Base-by-base conservation (phyloP, 257 asterid genomes). In the Nemophila menziesii region DNA sequence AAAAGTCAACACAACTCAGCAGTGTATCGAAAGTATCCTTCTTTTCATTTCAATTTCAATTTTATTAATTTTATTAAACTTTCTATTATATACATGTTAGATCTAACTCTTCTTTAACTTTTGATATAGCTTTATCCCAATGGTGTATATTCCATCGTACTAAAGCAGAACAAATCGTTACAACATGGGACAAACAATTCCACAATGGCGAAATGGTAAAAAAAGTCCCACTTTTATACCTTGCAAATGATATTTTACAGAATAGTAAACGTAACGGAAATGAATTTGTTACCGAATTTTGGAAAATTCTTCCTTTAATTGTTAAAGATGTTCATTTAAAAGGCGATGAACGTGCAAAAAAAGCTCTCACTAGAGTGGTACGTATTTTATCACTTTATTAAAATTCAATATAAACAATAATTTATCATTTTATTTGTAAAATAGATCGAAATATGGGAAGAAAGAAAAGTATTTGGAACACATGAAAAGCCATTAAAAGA, bases 131-230 rank as follows among this genome's bases (percentile, higher is more conserved):
- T 49, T 49, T 84, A 51, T 89, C 98, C 24, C 92, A 89, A 60
- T 89, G 98, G 98, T 89, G 98, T 61, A 84, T 89, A 53, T 80
- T 84, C 60, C 94, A 89, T 76, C 95, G 92, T 42, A 65, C 72
- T 54, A 84, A 89, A 68, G 95, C 96, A 6, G 87, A 84, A 48
- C 70, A 56, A 45, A 94, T 89, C 54, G 87, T 77, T 62, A 44
- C 82, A 47, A 80, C 94, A 76, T 89, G 94, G 98, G 87, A 78
- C 27, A 80, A 78, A 59, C 92, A 76, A 56, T 89, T 89, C 65
- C 79, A 44, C 52, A 56, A 61, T 56, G 79, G 84, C 9, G 94
- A 79, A 36, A 70, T 75, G 79, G 68, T 21, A 43, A 74, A 59
- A 46, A 84, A 89, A 72, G 86, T 76, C 20, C 92, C 92, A 53